These are phyloP conservation scores for Penicillium fuscoglaucum DNA, from an alignment of 2,329 filamentous ascomycete genomes.

Conservation along the genomic window DNA sequence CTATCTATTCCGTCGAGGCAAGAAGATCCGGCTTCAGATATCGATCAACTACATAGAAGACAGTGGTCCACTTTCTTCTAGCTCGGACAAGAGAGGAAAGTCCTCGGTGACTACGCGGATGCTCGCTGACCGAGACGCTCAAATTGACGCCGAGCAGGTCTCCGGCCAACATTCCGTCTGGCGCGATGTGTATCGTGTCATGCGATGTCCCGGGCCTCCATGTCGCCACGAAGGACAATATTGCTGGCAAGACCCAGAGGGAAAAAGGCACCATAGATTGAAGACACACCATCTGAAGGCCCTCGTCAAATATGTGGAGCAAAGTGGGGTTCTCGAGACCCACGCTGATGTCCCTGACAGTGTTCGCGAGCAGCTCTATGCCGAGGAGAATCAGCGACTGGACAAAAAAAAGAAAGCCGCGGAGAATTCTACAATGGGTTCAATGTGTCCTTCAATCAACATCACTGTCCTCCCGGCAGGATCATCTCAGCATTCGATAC, in stretches of 20 bases:
- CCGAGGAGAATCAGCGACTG: too few species aligned
- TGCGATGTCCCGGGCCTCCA: conserved; percentile 32
- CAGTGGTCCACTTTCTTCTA: background rate
- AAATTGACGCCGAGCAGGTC: conserved; percentile 24
- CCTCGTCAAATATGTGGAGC: conserved; percentile 31
- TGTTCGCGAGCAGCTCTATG: too few species aligned
- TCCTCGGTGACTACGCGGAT: conserved; percentile 27
- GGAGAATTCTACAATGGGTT: too few species aligned
- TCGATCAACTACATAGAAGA: too few species aligned
- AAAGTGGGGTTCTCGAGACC: conserved; percentile 5
- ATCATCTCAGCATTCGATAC: too few species aligned
- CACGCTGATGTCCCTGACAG: too few species aligned
- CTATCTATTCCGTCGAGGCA: too few species aligned
- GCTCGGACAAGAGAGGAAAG: conserved; percentile 21
- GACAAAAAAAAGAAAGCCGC: too few species aligned
- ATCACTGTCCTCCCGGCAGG: too few species aligned
- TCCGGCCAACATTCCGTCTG: conserved; percentile 30
- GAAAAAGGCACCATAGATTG: conserved; percentile 38
- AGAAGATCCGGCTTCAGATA: too few species aligned
- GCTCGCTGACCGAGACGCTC: conserved; percentile 24
- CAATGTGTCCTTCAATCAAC: too few species aligned
- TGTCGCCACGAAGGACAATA: conserved; percentile 30
- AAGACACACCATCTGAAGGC: conserved; percentile 28
- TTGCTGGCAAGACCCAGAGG: conserved; percentile 36
- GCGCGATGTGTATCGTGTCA: conserved; percentile 33